These are phyloP conservation scores for Cubamyces lactineus DNA, from an alignment of 768 basidiomycete species.

Conservation along the genomic window DNA sequence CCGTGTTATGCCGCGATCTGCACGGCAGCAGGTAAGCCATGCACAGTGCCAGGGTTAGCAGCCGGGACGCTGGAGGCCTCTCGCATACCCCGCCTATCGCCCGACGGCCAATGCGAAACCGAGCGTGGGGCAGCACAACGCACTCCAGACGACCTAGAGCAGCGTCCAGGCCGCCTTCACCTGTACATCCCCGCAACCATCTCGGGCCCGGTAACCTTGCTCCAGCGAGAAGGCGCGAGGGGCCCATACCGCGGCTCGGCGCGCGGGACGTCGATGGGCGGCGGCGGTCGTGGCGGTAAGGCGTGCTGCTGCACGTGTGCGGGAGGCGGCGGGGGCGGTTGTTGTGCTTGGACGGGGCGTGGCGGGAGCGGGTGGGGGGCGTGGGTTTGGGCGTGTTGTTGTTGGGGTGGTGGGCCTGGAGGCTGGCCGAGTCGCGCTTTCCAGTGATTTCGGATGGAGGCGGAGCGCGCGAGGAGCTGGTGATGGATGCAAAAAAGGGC, in stretches of 20 bases:
- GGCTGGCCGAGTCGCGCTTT: conserved; percentile 56
- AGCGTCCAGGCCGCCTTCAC: conserved; percentile 36
- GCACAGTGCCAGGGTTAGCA: no score
- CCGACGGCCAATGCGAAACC: no score
- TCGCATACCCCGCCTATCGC: no score
- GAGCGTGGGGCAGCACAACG: no score
- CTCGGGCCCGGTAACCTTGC: conserved; percentile 72
- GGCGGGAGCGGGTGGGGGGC: neutral
- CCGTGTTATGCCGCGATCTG: no score
- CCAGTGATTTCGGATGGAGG: conserved; percentile 71
- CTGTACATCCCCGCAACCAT: conserved; percentile 68
- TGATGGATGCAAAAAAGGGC: conserved; percentile 23
- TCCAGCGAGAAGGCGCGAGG: conserved; percentile 64
- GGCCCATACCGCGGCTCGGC: conserved; percentile 65
- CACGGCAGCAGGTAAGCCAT: no score
- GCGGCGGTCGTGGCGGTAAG: conserved; percentile 19
- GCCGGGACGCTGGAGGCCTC: no score
- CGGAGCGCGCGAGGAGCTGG: conserved; percentile 70
- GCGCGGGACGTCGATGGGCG: conserved; percentile 32
- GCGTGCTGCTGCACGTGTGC: conserved; percentile 22
- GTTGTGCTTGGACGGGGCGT: neutral
- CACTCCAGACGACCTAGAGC: neutral
- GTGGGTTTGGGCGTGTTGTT: no score
- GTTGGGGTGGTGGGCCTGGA: conserved; percentile 29
- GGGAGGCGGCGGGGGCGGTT: conserved; percentile 29